Conservation (phyloP, 2,329 filamentous ascomycete genomes). For the Aspergillus pseudotamarii region DNA sequence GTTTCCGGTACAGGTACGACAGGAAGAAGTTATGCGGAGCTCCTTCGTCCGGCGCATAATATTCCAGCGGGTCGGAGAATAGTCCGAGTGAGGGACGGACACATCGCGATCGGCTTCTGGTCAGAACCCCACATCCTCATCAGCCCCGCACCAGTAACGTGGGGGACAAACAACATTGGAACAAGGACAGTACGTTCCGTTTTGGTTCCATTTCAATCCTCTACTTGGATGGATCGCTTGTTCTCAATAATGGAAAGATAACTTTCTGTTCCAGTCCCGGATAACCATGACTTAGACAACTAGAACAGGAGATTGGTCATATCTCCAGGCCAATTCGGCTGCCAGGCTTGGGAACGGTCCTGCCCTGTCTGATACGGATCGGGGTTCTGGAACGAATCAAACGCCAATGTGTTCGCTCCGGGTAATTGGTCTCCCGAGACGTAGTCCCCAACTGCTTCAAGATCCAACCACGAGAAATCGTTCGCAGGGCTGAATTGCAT, state of each 20-base stretch:
- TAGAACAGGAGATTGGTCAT: conserved; percentile 42
- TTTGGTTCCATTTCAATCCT: not conserved
- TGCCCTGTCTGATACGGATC: conserved; percentile 34
- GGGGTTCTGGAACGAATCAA: conserved; percentile 39
- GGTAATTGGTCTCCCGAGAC: conserved; percentile 50
- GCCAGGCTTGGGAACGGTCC: conserved; percentile 40
- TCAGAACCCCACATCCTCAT: conserved; percentile 27
- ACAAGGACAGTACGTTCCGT: not conserved
- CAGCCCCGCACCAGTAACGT: conserved; percentile 9
- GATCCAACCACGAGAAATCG: conserved; percentile 64
- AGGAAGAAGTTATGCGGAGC: not conserved
- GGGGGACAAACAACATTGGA: not conserved
- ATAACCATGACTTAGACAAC: not conserved
- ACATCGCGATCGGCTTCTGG: conserved; percentile 21
- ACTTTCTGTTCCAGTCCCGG: not conserved
- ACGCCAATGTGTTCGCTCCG: conserved; percentile 36
- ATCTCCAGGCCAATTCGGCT: conserved; percentile 46
- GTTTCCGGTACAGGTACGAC: not conserved
- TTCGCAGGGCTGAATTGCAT: conserved; percentile 52
- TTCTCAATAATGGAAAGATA: not conserved
- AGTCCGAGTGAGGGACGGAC: conserved; percentile 22
- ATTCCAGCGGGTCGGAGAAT: conserved; percentile 24
- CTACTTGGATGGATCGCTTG: not conserved
- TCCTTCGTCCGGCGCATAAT: conserved; percentile 2
- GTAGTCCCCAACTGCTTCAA: conserved; percentile 63